phyloP scores from a whole-genome alignment of 148 eudicot species.

The Suaeda aralocaspica region DNA sequence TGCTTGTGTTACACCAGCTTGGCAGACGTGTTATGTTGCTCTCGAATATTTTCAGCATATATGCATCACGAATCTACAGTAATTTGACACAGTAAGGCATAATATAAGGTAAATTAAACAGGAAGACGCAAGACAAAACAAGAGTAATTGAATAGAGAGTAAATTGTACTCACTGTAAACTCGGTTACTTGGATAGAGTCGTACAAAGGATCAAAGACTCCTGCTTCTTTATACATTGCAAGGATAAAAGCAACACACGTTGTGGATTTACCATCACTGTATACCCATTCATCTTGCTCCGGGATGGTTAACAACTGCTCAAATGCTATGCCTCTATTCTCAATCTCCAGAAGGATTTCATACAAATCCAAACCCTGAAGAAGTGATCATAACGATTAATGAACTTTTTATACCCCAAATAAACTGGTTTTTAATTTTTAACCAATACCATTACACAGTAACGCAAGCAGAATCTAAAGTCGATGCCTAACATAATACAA shows the following conservation, averaged over 20 bases:
- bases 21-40: conserved; percentile 71
- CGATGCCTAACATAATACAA: neutral
- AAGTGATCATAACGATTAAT: neutral
- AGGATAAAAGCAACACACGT: conserved; percentile 96
- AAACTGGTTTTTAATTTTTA: neutral
- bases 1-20: conserved; percentile 72
- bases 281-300: conserved; percentile 94
- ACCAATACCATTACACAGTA: too few species aligned
- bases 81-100: neutral
- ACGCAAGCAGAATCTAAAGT: neutral
- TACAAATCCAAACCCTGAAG: conserved; percentile 75
- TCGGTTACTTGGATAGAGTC: conserved; percentile 94
- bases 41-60: conserved; percentile 82
- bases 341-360: conserved; percentile 72
- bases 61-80: conserved; percentile 89
- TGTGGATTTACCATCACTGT: conserved; percentile 96
- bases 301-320: conserved; percentile 90
- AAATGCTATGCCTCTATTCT: conserved; percentile 68
- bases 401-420: neutral
- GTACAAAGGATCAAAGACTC: conserved; percentile 67
- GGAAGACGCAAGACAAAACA: neutral
- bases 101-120: neutral
- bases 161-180: conserved; percentile 66
- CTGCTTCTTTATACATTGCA: conserved; percentile 94
- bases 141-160: neutral